Evolutionary conservation across 371 early-diverging fungal genomes (phyloP).

Genomic region (Gilbertella persicaria): DNA sequence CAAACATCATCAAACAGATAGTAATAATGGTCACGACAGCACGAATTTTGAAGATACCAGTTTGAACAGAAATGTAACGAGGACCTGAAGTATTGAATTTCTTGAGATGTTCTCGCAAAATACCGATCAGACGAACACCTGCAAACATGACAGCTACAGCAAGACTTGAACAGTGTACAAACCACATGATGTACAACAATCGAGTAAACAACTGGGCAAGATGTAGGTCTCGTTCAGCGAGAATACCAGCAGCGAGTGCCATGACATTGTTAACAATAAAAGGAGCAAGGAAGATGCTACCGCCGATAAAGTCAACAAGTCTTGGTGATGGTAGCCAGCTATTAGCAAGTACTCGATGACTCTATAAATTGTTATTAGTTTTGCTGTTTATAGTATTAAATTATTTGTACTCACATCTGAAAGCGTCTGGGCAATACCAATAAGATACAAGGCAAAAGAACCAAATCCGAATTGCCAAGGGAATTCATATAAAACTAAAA

Average conservation of each 20-base stretch:
- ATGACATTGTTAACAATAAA: constrained; percentile 40
- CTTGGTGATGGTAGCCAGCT: constrained; percentile 50
- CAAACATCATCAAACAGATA: constrained; percentile 30
- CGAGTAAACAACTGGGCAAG: constrained; percentile 34
- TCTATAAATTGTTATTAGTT: constrained; percentile 21
- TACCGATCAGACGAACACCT: constrained; percentile 34
- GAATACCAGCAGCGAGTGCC: constrained; percentile 41
- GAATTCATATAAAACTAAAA: constrained; percentile 30
- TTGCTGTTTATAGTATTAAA: not conserved
- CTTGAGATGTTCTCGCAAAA: constrained; percentile 32
- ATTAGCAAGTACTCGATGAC: constrained; percentile 41
- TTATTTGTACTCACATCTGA: constrained; percentile 23
- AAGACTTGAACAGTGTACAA: constrained; percentile 35
- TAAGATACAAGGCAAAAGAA: constrained; percentile 28
- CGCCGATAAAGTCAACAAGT: constrained; percentile 39
- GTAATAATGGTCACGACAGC: constrained; percentile 26
- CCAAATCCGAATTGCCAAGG: constrained; percentile 35
- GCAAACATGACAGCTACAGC: constrained; percentile 35
- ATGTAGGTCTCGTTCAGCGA: constrained; percentile 25
- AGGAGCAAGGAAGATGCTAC: constrained; percentile 35
- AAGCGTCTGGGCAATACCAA: constrained; percentile 35
- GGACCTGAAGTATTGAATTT: constrained; percentile 36
- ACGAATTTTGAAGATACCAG: constrained; percentile 45
- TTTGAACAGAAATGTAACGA: constrained; percentile 40
- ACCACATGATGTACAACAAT: constrained; percentile 48